Evolutionary conservation across 2,329 filamentous ascomycete species (phyloP).

Genomic region (Pestalotiopsis sp.): DNA sequence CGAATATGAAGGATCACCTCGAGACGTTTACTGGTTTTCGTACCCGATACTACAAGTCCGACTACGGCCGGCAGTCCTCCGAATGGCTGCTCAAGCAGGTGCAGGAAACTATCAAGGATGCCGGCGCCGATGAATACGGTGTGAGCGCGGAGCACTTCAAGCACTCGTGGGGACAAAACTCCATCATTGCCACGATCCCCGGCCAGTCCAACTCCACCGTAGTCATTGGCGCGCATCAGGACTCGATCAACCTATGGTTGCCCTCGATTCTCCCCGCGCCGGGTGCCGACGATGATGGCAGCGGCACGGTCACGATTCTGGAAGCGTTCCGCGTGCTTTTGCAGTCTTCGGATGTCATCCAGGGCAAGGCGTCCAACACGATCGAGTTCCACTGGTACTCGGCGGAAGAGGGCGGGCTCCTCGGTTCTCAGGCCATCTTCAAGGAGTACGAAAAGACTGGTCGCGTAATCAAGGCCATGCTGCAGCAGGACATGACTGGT

Average conservation of each 20-base stretch:
- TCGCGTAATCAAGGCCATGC: conserved; percentile 87
- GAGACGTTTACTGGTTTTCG: conserved; percentile 78
- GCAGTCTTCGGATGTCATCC: conserved; percentile 66
- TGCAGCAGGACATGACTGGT: conserved; percentile 98
- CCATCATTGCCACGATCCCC: conserved; percentile 88
- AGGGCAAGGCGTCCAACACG: conserved; percentile 77
- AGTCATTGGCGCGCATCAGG: conserved; percentile 89
- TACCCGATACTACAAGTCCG: conserved; percentile 79
- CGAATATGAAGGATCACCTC: conserved; percentile 75
- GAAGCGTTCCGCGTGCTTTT: conserved; percentile 85
- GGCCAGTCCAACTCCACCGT: conserved; percentile 82
- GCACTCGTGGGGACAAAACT: conserved; percentile 87
- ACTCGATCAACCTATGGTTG: conserved; percentile 91
- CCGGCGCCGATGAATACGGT: conserved; percentile 66
- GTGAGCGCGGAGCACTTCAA: conserved; percentile 73
- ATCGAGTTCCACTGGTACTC: conserved; percentile 93
- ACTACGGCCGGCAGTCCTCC: conserved; percentile 79
- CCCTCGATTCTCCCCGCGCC: conserved; percentile 82
- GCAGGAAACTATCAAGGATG: conserved; percentile 66
- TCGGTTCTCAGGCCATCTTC: conserved; percentile 82
- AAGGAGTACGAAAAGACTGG: conserved; percentile 70
- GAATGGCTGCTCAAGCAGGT: conserved; percentile 83
- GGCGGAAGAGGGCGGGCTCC: conserved; percentile 73
- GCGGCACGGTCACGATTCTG: conserved; percentile 89
- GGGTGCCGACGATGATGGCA: conserved; percentile 94